Conservation (phyloP, 2,329 filamentous ascomycete genomes). For the Fusarium tricinctum region DNA sequence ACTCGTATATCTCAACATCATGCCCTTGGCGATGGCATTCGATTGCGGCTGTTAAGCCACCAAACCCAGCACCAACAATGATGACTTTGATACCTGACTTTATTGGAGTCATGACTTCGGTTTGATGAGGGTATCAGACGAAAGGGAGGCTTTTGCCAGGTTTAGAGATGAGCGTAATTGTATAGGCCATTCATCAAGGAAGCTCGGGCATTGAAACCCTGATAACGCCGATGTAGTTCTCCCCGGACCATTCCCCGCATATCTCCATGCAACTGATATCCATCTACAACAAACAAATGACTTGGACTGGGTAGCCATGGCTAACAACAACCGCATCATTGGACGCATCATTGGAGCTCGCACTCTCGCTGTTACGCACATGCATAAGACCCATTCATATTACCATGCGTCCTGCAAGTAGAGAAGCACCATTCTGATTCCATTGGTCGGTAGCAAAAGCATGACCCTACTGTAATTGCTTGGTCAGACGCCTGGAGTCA, state of each 20-base stretch:
- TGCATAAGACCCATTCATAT: background rate
- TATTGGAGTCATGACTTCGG: conserved; percentile 15
- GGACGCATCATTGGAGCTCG: background rate
- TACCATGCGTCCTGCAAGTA: background rate
- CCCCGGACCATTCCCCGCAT: conserved; percentile 15
- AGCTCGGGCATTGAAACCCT: conserved; percentile 6
- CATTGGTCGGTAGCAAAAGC: background rate
- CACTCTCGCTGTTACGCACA: background rate
- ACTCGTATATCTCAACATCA: conserved; percentile 33
- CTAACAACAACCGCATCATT: background rate
- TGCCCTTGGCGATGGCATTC: conserved; percentile 36
- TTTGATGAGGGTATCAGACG: rapidly evolving
- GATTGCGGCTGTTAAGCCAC: conserved; percentile 38
- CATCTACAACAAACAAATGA: conserved; percentile 1
- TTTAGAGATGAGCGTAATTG: rapidly evolving
- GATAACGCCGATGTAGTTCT: conserved; percentile 13
- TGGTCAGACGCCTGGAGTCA: background rate
- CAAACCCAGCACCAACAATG: conserved; percentile 40
- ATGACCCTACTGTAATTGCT: conserved; percentile 3
- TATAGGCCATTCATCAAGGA: background rate
- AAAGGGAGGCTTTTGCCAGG: no score
- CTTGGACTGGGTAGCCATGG: background rate
- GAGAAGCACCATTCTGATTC: background rate
- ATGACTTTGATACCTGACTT: conserved; percentile 39
- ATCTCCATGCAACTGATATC: conserved; percentile 1